Conservation (phyloP, 495 filamentous ascomycete genomes). For the Jackrogersella minutella region DNA sequence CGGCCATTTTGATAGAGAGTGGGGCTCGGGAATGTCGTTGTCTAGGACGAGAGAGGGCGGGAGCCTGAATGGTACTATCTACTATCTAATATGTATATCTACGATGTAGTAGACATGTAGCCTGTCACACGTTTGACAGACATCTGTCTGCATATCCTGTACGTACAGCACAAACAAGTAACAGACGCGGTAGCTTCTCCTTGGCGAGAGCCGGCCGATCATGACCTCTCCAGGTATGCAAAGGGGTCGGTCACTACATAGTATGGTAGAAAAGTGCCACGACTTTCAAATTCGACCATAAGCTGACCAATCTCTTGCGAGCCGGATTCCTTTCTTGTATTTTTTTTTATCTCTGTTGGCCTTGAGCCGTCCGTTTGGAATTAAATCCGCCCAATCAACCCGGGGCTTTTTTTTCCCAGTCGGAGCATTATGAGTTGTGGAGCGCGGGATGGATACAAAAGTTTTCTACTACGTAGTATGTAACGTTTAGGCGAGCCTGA, state of each 20-base stretch:
- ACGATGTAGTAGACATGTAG: slow-evolving; percentile 18
- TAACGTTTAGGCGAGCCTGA: slow-evolving; percentile 37
- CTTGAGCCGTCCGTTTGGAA: slow-evolving; percentile 32
- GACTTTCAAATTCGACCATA: slow-evolving; percentile 34
- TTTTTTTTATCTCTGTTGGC: slow-evolving; percentile 23
- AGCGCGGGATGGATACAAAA: slow-evolving; percentile 37
- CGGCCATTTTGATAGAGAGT: slow-evolving; percentile 19
- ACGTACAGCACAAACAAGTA: slow-evolving; percentile 39
- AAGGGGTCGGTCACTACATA: slow-evolving; percentile 37
- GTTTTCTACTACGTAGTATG: slow-evolving; percentile 40
- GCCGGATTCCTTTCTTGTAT: slow-evolving; percentile 29
- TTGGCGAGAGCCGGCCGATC: slow-evolving; percentile 36
- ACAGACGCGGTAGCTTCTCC: slow-evolving; percentile 40
- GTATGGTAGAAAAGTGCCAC: slow-evolving; percentile 39
- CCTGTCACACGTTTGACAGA: slow-evolving; percentile 24
- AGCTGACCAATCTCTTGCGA: slow-evolving; percentile 30
- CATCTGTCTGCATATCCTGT: slow-evolving; percentile 33
- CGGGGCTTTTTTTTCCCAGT: slow-evolving; percentile 13
- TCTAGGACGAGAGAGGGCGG: slow-evolving; percentile 7
- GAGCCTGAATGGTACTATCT: slow-evolving; percentile 25
- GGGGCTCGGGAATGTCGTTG: slow-evolving; percentile 27
- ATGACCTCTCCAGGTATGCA: slow-evolving; percentile 33
- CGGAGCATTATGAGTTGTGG: slow-evolving; percentile 31
- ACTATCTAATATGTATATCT: slow-evolving; percentile 14
- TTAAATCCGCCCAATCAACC: slow-evolving; percentile 33